These are phyloP conservation scores for Chlamydomonas sphaeroides DNA, from an alignment of 139 green algal genomes.

Conservation along the genomic window DNA sequence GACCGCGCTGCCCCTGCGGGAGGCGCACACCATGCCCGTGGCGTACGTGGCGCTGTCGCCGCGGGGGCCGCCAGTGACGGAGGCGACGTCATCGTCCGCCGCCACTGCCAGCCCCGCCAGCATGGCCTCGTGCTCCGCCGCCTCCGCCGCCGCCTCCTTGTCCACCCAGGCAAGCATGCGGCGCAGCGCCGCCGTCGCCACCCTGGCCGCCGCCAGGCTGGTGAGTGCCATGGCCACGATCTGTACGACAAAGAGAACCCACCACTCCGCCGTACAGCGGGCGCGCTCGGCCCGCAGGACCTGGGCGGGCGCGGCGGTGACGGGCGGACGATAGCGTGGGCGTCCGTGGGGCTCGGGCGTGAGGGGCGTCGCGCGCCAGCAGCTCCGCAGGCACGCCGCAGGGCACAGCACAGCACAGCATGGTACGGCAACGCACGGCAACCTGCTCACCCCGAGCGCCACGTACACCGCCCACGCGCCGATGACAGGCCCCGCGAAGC, in stretches of 20 bases:
- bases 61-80: no score
- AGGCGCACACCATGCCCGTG: no score
- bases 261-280: neutral
- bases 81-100: no score
- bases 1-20: no score
- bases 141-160: neutral
- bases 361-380: no score
- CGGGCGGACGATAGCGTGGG: no score
- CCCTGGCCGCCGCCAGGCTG: constrained; percentile 10
- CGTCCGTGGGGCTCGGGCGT: no score
- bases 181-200: neutral
- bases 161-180: neutral
- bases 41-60: no score
- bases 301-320: no score
- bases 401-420: no score
- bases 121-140: neutral
- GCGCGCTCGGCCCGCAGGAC: neutral
- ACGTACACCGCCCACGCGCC: neutral
- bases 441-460: neutral
- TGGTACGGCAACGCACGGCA: no score
- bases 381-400: no score
- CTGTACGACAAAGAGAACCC: neutral
- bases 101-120: neutral
- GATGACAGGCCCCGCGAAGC: neutral
- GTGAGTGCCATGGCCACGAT: neutral